phyloP scores from a whole-genome alignment of 2,329 filamentous ascomycete species.

The Penicillium sp. region DNA sequence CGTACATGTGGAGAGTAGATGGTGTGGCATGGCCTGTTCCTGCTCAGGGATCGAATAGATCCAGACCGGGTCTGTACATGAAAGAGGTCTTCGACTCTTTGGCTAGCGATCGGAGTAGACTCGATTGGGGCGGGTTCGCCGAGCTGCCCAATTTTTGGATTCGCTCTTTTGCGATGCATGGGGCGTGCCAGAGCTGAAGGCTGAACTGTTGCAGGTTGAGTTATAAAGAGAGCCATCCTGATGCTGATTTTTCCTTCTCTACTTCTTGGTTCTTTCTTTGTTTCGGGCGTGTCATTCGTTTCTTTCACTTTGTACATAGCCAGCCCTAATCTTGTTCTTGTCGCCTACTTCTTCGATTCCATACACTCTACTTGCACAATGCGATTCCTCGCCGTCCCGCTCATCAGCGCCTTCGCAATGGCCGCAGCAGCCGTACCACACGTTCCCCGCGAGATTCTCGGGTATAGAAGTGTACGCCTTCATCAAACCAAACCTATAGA shows the following conservation, averaged over 20 bases:
- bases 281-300: background rate
- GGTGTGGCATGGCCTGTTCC: background rate
- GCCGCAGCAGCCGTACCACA: background rate
- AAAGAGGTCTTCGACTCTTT: background rate
- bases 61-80: background rate
- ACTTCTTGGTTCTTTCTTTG: background rate
- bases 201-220: background rate
- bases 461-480: conserved; percentile 21
- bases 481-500: background rate
- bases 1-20: background rate
- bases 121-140: background rate
- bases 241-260: background rate
- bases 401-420: conserved; percentile 1
- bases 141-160: background rate
- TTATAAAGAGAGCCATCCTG: background rate
- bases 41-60: background rate
- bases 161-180: background rate
- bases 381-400: background rate
- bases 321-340: background rate
- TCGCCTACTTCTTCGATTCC: background rate
- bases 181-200: background rate
- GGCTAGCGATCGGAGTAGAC: background rate
- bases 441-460: conserved; percentile 12
- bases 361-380: background rate
- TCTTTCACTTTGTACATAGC: background rate